These are phyloP conservation scores for Xylaria nigripes DNA, from an alignment of 495 filamentous ascomycete species.

Conservation along the genomic window DNA sequence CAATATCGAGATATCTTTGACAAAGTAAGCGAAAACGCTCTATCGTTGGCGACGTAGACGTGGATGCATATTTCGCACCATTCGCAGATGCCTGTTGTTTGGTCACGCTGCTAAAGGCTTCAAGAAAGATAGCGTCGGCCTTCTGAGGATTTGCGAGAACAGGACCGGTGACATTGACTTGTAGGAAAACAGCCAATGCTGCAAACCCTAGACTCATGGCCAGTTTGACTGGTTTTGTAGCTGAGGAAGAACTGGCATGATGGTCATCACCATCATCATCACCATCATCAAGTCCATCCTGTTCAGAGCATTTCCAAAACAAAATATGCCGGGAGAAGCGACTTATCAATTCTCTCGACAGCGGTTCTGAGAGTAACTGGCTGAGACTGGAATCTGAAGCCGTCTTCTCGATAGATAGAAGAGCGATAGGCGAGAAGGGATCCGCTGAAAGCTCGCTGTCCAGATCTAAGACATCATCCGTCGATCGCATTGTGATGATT, in stretches of 20 bases:
- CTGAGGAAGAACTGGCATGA: background rate
- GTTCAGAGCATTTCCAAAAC: background rate
- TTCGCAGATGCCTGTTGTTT: background rate
- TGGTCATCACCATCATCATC: background rate
- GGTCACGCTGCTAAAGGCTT: slow-evolving; percentile 7
- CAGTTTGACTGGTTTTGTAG: background rate
- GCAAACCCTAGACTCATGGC: slow-evolving; percentile 48
- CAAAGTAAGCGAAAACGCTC: slow-evolving; percentile 36
- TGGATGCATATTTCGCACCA: background rate
- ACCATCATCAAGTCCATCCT: background rate
- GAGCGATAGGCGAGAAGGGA: background rate
- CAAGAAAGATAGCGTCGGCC: slow-evolving; percentile 23
- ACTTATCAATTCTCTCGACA: background rate
- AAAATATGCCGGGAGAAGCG: background rate
- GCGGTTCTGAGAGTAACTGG: slow-evolving; percentile 27
- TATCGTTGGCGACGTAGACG: background rate
- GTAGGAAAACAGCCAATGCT: slow-evolving; percentile 75
- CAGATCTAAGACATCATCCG: background rate
- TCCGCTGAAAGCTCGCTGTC: background rate
- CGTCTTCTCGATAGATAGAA: background rate
- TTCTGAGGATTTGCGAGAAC: slow-evolving; percentile 44
- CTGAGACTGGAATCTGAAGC: background rate
- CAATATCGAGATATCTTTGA: slow-evolving; percentile 59
- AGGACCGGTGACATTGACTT: slow-evolving; percentile 87
- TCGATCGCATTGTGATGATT: background rate